Percentiles rank a stretch among this genome's conserved stretches.
phyloP scores from a whole-genome alignment of 176 grass and related monocot species.

The Lolium multiflorum region DNA sequence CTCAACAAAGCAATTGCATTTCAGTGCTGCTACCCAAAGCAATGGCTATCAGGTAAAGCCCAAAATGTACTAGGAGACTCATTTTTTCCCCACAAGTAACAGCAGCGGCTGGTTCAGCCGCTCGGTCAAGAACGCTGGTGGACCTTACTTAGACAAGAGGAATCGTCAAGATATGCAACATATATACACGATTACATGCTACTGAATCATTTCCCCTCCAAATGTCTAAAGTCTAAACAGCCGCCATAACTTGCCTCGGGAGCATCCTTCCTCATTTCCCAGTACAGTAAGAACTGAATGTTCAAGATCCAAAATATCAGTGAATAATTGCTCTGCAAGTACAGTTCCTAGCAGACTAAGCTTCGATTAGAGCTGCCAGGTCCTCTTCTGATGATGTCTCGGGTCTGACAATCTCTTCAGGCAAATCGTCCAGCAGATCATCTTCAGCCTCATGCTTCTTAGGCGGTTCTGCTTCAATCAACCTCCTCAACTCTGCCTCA shows the following conservation, averaged over 20 bases:
- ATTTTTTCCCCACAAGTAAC: not conserved
- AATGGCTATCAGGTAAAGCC: not conserved
- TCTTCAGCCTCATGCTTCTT: conserved; percentile 51
- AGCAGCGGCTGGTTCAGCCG: not conserved
- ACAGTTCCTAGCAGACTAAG: not conserved
- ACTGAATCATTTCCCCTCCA: not conserved
- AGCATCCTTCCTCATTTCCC: not conserved
- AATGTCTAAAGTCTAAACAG: conserved; percentile 28
- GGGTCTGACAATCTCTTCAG: conserved; percentile 40
- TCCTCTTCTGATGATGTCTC: conserved; percentile 59
- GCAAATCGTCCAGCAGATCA: conserved; percentile 16
- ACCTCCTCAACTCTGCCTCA: conserved; percentile 51
- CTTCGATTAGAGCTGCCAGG: conserved; percentile 33
- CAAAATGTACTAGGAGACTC: not conserved
- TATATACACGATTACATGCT: conserved; percentile 45
- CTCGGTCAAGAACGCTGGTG: not conserved
- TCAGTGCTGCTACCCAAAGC: not conserved
- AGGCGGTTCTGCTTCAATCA: conserved; percentile 51
- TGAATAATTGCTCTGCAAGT: not conserved
- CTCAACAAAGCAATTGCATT: not conserved
- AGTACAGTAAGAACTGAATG: not conserved
- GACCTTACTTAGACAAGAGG: conserved; percentile 12
- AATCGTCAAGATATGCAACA: conserved; percentile 19
- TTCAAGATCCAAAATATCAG: conserved; percentile 23
- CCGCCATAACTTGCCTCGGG: not conserved